A percentile compares a stretch with the other conserved stretches of the same genome.
phyloP scores from a whole-genome alignment of 306 rosid species.

The Rosa lucieae region DNA sequence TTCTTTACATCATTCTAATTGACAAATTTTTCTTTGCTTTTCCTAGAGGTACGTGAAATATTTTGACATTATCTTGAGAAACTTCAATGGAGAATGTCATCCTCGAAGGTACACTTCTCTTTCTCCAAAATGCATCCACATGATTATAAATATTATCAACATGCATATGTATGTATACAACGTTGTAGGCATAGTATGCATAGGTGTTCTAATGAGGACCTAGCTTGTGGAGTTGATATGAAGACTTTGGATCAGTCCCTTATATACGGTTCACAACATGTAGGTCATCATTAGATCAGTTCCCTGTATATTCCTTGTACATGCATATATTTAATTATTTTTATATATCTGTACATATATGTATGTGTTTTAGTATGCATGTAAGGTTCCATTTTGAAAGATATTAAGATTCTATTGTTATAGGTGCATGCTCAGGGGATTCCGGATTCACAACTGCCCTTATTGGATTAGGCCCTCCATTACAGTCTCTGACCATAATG shows the following conservation, averaged over 20 bases:
- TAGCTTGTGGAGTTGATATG: neutral
- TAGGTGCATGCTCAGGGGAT: constrained; percentile 97
- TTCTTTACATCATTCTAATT: constrained; percentile 33
- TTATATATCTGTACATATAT: neutral
- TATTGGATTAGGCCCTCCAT: constrained; percentile 86
- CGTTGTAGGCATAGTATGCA: neutral
- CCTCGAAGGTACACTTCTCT: constrained; percentile 60
- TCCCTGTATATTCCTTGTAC: neutral
- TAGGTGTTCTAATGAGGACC: constrained; percentile 1
- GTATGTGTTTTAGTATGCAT: neutral
- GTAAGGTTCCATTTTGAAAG: neutral
- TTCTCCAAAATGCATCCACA: constrained; percentile 9
- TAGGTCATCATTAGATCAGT: neutral
- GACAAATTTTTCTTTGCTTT: constrained; percentile 26
- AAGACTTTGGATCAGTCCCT: neutral
- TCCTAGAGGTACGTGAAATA: constrained; percentile 85
- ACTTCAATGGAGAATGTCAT: constrained; percentile 68
- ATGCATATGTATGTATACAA: neutral
- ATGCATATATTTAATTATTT: neutral
- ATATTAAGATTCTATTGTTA: constrained; percentile 10
- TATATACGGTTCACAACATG: neutral
- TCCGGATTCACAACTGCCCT: constrained; percentile 91
- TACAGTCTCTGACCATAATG: constrained; percentile 77
- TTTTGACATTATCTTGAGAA: constrained; percentile 60
- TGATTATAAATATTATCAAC: neutral